Percentiles rank a stretch among this genome's conserved stretches.
phyloP scores from a whole-genome alignment of 805 yeast genomes.

The Kazachstania africana region DNA sequence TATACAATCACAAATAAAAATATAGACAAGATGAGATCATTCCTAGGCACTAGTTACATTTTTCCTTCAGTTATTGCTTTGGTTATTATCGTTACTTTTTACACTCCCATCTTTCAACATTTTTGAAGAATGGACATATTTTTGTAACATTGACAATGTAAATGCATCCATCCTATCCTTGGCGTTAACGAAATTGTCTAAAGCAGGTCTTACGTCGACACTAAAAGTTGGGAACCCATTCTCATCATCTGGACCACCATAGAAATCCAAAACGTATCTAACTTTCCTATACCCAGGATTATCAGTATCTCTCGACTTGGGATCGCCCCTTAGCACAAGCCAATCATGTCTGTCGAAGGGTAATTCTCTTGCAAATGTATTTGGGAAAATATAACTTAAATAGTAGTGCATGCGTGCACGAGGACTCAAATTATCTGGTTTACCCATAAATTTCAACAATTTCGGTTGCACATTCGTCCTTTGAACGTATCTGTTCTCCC shows the following conservation, averaged over 20 bases:
- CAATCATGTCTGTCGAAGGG: slow-evolving; percentile 99
- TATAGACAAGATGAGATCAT: too few relatives aligned
- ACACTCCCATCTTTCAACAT: too few relatives aligned
- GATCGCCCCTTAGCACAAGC: slow-evolving; percentile 70
- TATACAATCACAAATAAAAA: too few relatives aligned
- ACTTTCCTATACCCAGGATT: slow-evolving; percentile 50
- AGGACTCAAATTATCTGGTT: slow-evolving; percentile 81
- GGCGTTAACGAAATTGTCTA: slow-evolving; percentile 55
- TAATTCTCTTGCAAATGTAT: slow-evolving; percentile 57
- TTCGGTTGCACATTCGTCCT: slow-evolving; percentile 55
- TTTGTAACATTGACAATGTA: not conserved
- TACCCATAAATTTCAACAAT: slow-evolving; percentile 76
- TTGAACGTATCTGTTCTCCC: slow-evolving; percentile 72
- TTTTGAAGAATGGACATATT: too few relatives aligned
- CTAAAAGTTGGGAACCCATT: slow-evolving; percentile 85
- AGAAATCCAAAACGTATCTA: slow-evolving; percentile 90
- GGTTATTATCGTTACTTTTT: too few relatives aligned
- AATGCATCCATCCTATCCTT: slow-evolving; percentile 38
- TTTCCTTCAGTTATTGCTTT: too few relatives aligned
- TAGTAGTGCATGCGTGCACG: slow-evolving; percentile 60
- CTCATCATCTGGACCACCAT: slow-evolving; percentile 86
- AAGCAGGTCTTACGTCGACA: slow-evolving; percentile 91
- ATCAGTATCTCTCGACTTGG: slow-evolving; percentile 21
- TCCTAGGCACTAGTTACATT: too few relatives aligned
- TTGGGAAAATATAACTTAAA: slow-evolving; percentile 63